Evolutionary conservation across 2,329 filamentous ascomycete species (phyloP).

Genomic region (Apiospora phragmitis): DNA sequence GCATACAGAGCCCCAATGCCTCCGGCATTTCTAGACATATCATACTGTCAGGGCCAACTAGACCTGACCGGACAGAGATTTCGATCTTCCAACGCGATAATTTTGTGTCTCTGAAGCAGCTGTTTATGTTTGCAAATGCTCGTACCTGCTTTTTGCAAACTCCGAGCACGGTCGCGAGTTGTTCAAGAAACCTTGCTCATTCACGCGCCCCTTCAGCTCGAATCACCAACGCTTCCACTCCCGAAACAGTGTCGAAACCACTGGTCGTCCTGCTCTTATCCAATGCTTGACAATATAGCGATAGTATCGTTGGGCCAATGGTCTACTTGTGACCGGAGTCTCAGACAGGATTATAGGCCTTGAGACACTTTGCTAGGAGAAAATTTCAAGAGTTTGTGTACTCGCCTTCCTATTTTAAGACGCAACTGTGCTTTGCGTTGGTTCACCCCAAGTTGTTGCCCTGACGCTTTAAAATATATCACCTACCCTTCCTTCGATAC

Average conservation of each 20-base stretch:
- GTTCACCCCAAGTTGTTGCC: not conserved
- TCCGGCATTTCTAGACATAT: not conserved
- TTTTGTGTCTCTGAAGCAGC: too few relatives aligned
- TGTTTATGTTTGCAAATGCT: not conserved
- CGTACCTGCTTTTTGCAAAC: not conserved
- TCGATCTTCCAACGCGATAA: not conserved
- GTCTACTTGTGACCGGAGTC: not conserved
- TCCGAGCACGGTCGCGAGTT: not conserved
- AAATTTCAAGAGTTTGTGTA: not conserved
- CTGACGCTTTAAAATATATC: not conserved
- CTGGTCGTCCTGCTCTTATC: not conserved
- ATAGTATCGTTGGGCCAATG: not conserved
- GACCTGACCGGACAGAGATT: not conserved
- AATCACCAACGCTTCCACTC: not conserved
- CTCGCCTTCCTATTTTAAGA: not conserved
- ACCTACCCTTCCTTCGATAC: not conserved
- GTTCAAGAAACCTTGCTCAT: not conserved
- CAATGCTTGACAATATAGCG: not conserved
- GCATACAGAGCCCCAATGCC: not conserved
- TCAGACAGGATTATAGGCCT: not conserved
- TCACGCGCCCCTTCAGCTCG: not conserved
- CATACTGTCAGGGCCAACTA: not conserved
- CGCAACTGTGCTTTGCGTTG: not conserved
- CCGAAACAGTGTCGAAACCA: not conserved
- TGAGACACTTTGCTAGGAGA: not conserved